These are phyloP conservation scores for Emericellopsis terricola DNA, from an alignment of 495 filamentous ascomycete genomes.

Conservation along the genomic window DNA sequence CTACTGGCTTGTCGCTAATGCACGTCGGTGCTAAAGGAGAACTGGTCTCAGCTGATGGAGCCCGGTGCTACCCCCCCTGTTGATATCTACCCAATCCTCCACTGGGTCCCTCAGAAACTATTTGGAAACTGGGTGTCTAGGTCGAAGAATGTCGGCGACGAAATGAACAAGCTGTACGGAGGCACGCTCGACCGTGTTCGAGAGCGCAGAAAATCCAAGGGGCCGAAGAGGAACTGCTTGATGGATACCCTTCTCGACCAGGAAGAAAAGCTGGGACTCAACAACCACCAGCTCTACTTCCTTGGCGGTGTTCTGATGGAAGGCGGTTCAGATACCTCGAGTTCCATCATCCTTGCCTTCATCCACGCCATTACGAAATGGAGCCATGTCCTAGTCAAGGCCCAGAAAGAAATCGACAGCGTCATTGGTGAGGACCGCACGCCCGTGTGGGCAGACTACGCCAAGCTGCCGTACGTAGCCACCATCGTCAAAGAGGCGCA, in stretches of 20 bases:
- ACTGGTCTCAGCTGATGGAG: slow-evolving; percentile 28
- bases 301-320: slow-evolving; percentile 22
- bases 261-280: slow-evolving; percentile 19
- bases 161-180: slow-evolving; percentile 26
- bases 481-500: slow-evolving; percentile 20
- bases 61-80: slow-evolving; percentile 31
- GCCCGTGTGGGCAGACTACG: slow-evolving; percentile 18
- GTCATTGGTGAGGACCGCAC: slow-evolving; percentile 15
- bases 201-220: slow-evolving; percentile 4
- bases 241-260: slow-evolving; percentile 27
- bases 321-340: slow-evolving; percentile 29
- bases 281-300: slow-evolving; percentile 18
- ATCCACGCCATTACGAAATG: slow-evolving; percentile 31
- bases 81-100: slow-evolving; percentile 26
- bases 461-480: slow-evolving; percentile 21
- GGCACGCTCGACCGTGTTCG: slow-evolving; percentile 6
- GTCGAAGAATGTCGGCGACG: slow-evolving; percentile 14
- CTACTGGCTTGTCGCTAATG: too few species aligned
- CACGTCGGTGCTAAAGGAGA: too few species aligned
- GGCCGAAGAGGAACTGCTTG: slow-evolving; percentile 5
- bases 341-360: slow-evolving; percentile 16
- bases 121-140: slow-evolving; percentile 22
- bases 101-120: slow-evolving; percentile 21
- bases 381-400: too few species aligned
- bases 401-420: slow-evolving; percentile 10